These are phyloP conservation scores for Lasiodiplodia gonubiensis DNA, from an alignment of 2,329 filamentous ascomycete species.

Conservation along the genomic window DNA sequence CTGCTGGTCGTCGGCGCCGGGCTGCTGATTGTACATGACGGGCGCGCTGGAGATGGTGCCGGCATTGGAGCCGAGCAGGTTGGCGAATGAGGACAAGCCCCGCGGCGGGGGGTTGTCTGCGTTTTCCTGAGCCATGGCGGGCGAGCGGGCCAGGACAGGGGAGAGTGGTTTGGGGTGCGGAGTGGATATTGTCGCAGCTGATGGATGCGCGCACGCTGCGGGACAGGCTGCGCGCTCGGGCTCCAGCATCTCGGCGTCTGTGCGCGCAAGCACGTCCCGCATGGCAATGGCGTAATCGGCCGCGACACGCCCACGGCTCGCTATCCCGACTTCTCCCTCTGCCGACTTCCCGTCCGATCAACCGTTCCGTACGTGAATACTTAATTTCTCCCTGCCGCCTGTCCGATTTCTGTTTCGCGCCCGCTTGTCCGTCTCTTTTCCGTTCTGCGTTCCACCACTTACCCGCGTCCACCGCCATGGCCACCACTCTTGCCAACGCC, in stretches of 20 bases:
- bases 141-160: constrained; percentile 4
- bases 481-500: constrained; percentile 65
- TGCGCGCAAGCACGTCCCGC: neutral
- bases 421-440: neutral
- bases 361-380: neutral
- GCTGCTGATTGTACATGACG: constrained; percentile 68
- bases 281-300: constrained; percentile 20
- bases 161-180: neutral
- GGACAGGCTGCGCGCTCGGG: neutral
- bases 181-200: constrained; percentile 1
- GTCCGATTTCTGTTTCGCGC: neutral
- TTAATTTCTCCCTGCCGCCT: neutral
- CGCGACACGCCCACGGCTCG: constrained; percentile 1
- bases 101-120: constrained; percentile 21
- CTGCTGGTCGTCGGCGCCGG: constrained; percentile 53
- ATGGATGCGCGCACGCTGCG: constrained; percentile 15
- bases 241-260: neutral
- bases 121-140: constrained; percentile 27
- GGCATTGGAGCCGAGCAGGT: constrained; percentile 69
- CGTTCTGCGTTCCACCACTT: neutral
- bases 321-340: constrained; percentile 21
- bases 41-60: constrained; percentile 80
- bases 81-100: constrained; percentile 77
- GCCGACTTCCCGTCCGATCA: constrained; percentile 20
- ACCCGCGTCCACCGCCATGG: constrained; percentile 47